Evolutionary conservation across 169 alveolate genomes (phyloP), one percentile per base, ranked within the genome.

Genomic region (Cystoisospora suis): DNA sequence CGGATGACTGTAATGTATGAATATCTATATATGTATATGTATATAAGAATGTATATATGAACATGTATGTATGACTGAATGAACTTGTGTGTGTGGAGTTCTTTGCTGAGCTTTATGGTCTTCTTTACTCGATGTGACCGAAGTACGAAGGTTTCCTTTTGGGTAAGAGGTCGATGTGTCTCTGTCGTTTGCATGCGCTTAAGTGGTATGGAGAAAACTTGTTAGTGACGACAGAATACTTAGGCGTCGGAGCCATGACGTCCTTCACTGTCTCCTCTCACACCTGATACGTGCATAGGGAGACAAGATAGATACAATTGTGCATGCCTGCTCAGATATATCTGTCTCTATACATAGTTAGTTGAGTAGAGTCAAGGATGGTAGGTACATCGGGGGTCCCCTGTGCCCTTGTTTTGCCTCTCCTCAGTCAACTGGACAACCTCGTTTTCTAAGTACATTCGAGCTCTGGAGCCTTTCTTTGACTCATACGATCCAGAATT

Each of bases 391-490:
- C 80, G 5, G 49, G 20, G 80, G 12, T 29, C 53, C 27, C 29
- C 45, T 46, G 44, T 69, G 47, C 3, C 38, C 15, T 34, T 3
- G 9, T 34, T 69, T 27, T 69, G 2, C 80, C 80, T 69, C 38
- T 38, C 38, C 6, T 72, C 93, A 87, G 99, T 99, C 45, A 98
- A 99, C 96, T 99, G 99, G 99, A 94, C 97, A 23, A 98, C 98
- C 17, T 98, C 99, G 45, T 98, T 97, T 94, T 96, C 99, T 32
- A 99, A 98, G 94, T 98, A 98, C 96, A 98, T 97, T 91, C 97
- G 98, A 94, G 95, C 96, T 72, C 93, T 99, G 75, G 99, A 98
- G 93, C 97, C 98, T 38, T 98, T 95, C 93, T 98, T 97, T 93
- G 99, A 98, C 93, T 94, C 95, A 29, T 95, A 95, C 89, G 99